These are phyloP conservation scores for Zymoseptoria passerinii DNA, from an alignment of 2,329 filamentous ascomycete genomes.

Conservation along the genomic window DNA sequence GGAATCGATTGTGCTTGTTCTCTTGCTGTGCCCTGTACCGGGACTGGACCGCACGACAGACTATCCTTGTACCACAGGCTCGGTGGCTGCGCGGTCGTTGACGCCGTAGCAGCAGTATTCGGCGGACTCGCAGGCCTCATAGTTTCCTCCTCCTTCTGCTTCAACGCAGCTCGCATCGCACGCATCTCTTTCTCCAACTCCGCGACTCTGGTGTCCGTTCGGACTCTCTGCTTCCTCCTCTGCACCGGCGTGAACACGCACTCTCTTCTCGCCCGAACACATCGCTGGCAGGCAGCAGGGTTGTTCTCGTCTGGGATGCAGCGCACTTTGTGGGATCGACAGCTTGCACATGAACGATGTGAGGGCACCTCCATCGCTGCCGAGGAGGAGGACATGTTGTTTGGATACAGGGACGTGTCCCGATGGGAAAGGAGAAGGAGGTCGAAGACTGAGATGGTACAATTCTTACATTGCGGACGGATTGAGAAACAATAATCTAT, in stretches of 20 bases:
- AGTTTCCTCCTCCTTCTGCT: slow-evolving; percentile 19
- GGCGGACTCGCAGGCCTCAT: not conserved
- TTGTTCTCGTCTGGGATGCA: slow-evolving; percentile 31
- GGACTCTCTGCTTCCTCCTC: slow-evolving; percentile 38
- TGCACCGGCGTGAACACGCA: slow-evolving; percentile 35
- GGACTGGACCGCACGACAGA: not conserved
- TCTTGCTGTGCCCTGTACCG: slow-evolving; percentile 1
- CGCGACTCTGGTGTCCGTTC: slow-evolving; percentile 38
- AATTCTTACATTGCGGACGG: not conserved
- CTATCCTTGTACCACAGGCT: slow-evolving; percentile 10
- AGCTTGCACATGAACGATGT: slow-evolving; percentile 36
- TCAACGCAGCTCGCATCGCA: slow-evolving; percentile 33
- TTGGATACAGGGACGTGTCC: not conserved
- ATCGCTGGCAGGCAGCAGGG: slow-evolving; percentile 32
- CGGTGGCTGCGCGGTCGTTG: not conserved
- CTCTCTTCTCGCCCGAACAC: slow-evolving; percentile 32
- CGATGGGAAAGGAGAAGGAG: not conserved
- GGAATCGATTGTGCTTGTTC: not conserved
- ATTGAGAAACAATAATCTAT: not conserved
- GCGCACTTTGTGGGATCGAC: slow-evolving; percentile 37
- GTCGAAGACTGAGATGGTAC: not conserved
- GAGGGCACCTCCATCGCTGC: slow-evolving; percentile 15
- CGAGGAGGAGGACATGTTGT: slow-evolving; percentile 1
- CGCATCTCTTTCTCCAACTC: slow-evolving; percentile 40
- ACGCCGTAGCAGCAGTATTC: not conserved